Conservation (phyloP, 2,329 filamentous ascomycete genomes). For the Penicillium italicum region DNA sequence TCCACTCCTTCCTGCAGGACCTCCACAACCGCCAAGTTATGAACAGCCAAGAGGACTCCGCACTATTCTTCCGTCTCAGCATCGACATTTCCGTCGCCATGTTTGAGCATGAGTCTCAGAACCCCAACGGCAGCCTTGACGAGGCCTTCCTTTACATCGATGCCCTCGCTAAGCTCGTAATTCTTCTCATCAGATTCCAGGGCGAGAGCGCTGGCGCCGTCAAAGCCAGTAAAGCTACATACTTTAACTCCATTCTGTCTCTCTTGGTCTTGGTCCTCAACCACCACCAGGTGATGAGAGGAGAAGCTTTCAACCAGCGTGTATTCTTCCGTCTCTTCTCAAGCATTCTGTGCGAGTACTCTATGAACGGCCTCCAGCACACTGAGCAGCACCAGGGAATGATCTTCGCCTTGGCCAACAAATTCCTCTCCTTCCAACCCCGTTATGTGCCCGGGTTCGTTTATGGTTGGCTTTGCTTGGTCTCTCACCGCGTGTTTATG, state of each 20-base stretch:
- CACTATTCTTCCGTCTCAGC: constrained; percentile 73
- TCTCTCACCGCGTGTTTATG: constrained; percentile 82
- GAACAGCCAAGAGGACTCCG: constrained; percentile 69
- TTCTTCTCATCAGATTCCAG: constrained; percentile 70
- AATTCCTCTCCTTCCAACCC: constrained; percentile 71
- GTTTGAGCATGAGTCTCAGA: constrained; percentile 68
- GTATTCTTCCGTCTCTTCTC: constrained; percentile 91
- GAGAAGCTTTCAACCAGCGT: constrained; percentile 78
- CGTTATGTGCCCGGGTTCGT: constrained; percentile 74
- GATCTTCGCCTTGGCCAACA: constrained; percentile 66
- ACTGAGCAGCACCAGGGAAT: constrained; percentile 64
- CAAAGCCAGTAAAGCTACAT: constrained; percentile 62
- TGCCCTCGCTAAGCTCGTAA: constrained; percentile 75
- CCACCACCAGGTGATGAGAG: constrained; percentile 76
- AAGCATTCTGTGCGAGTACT: constrained; percentile 72
- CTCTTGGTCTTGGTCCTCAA: constrained; percentile 78
- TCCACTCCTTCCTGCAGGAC: constrained; percentile 76
- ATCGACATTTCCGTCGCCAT: constrained; percentile 75
- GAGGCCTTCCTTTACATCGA: constrained; percentile 66
- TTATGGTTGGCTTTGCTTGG: constrained; percentile 77
- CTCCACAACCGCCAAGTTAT: constrained; percentile 72
- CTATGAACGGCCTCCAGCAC: constrained; percentile 56
- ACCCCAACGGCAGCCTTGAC: constrained; percentile 58
- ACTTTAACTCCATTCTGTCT: constrained; percentile 73
- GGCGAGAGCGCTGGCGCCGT: constrained; percentile 57